Conservation (phyloP, 2,329 filamentous ascomycete genomes). For the Colletotrichum tofieldiae region DNA sequence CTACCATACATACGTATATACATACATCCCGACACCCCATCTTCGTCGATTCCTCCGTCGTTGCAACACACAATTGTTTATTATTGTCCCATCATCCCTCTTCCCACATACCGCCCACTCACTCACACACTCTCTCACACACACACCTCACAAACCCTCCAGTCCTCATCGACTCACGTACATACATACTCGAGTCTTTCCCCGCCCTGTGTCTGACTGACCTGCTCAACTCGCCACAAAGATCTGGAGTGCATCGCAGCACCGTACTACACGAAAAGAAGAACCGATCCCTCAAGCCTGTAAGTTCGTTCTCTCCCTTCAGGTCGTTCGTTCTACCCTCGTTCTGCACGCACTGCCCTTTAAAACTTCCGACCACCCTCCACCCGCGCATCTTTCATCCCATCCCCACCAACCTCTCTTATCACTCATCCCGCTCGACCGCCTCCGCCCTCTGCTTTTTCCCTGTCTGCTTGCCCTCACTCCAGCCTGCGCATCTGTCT, state of each 20-base stretch:
- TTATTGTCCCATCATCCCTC: conserved; percentile 43
- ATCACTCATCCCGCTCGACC: conserved; percentile 39
- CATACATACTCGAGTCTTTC: conserved; percentile 33
- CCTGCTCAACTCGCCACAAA: conserved; percentile 39
- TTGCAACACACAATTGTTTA: conserved; percentile 44
- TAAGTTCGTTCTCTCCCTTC: conserved; percentile 34
- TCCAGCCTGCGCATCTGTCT: background rate
- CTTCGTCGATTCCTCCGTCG: conserved; percentile 33
- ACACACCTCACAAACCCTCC: conserved; percentile 1
- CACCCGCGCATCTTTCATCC: conserved; percentile 33
- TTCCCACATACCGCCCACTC: conserved; percentile 1
- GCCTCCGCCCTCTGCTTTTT: conserved; percentile 38
- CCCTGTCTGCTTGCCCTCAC: conserved; percentile 15
- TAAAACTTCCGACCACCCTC: conserved; percentile 41
- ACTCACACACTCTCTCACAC: conserved; percentile 17
- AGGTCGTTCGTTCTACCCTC: conserved; percentile 19
- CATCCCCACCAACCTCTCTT: conserved; percentile 42
- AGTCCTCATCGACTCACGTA: conserved; percentile 7
- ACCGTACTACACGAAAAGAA: conserved; percentile 36
- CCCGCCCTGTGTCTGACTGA: conserved; percentile 38
- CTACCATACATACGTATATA: conserved; percentile 38
- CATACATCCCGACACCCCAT: conserved; percentile 42
- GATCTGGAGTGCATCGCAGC: conserved; percentile 44
- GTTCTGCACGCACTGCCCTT: conserved; percentile 38
- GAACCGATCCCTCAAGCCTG: conserved; percentile 30